Evolutionary conservation across 2,329 filamentous ascomycete genomes (phyloP), one percentile per base, ranked within the genome.

Genomic region (Phyllosticta paracitricarpa): DNA sequence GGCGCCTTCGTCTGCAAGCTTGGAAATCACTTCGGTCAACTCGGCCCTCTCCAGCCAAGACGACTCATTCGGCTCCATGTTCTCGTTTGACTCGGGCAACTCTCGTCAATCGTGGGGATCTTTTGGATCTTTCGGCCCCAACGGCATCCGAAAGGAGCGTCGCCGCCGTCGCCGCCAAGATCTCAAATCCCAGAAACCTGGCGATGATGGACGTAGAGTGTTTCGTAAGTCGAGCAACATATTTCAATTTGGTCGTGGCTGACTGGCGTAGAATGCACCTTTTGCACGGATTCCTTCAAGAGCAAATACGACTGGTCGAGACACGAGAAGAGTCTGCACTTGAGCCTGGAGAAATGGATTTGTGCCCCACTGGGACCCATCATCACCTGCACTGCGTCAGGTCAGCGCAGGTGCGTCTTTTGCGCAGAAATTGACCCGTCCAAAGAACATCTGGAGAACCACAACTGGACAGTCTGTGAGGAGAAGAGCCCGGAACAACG

Each of bases 401-500:
- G 84, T 28, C 73, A 80, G 65, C 77, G 77, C 58, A 76, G 79
- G 57, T 87, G 84, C 68, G 82, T 82, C 1, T 87, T 84, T 68
- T 87, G 84, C 69, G 78, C 79, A 59, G 74, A 74, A 19, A 66
- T 77, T 25, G 78, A 85, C 58, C 83, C 84, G 0, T 77, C 77
- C 7, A 70, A 75, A 25, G 79, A 81, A 14, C 84, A 87, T 69
- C 68, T 85, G 17, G 82, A 84, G 65, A 76, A 75, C 7, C 84
- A 87, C 72, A 84, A 85, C 64, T 83, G 83, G 68, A 73, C 74
- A 35, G 75, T 82, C 14, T 92, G 89, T 69, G 84, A 84, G 64
- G 87, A 91, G 68, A 84, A 88, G 68, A 81, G 81, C 3, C 64
- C 80, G 1, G 79, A 83, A 61, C 86, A 89, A 65, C 80, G 84